Base-by-base conservation (phyloP, 768 basidiomycete genomes). In the Albatrellus ellisii region DNA sequence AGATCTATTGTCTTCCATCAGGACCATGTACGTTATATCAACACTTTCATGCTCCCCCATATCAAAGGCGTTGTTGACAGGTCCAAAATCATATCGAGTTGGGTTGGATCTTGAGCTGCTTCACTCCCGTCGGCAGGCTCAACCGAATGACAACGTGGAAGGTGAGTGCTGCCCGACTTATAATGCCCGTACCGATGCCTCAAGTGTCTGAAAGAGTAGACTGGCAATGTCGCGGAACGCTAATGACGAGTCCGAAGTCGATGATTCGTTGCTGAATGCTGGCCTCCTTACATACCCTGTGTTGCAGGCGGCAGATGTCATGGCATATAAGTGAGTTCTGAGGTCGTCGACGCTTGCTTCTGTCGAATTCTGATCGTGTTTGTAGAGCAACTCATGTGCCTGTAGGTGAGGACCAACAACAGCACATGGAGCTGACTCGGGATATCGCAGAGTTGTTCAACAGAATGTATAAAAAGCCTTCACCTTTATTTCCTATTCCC, bases 131-230 rank as follows among this genome's bases (percentile, higher is more conserved):
- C 17, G 88, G 89, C 8, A 78, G 77, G 50, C 62, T 97, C 8
- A 74, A 77, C 29, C 62, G 91, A 32, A 95, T 97, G 94, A 97
- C 91, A 4, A 90, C 88, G 0, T 97, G 92, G 90, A 98, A 97
- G 75, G 89, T 85, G 45, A 22, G 64, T 46, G 8, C 26, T 15
- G 17, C 20, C 43, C 46, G 36, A 53, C 15, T 21, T 3, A 8
- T 14, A 34, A 24, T 14, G 4, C 5, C 24, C 1, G 0, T 24
- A 26, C 20, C 3, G 8, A 4, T 35, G 21, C 34, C 44, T 24
- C 27, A 42, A 42, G n/a, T 28, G 27, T 26, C 26, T 38, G 10
- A n/a, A 52, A 91, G 88, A 73, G 82, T 8, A 77, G 84, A 45
- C 62, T 92, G 4, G 84, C 80, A 9, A 69, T 73, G 8, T 72